Evolutionary conservation across 495 filamentous ascomycete species (phyloP).

Genomic region (Pyronema omphalodes): DNA sequence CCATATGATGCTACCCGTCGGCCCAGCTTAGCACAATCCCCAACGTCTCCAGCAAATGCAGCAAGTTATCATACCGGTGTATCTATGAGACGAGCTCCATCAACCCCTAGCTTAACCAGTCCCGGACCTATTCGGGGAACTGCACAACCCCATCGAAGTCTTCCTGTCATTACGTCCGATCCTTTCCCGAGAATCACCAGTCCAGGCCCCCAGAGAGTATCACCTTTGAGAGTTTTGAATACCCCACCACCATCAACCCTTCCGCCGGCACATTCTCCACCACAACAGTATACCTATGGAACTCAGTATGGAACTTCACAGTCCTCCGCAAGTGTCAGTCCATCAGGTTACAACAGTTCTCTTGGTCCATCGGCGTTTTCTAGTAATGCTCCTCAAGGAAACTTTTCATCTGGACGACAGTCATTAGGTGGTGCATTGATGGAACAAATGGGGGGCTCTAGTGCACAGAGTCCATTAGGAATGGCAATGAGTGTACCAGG

Average conservation of each 20-base stretch:
- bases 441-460: neutral
- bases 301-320: constrained; percentile 11
- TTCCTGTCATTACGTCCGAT: constrained; percentile 14
- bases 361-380: constrained; percentile 18
- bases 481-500: neutral
- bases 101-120: neutral
- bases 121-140: neutral
- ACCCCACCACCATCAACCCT: constrained; percentile 17
- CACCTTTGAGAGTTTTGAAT: neutral
- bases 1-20: constrained; percentile 15
- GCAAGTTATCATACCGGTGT: constrained; percentile 11
- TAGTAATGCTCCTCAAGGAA: constrained; percentile 9
- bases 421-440: neutral
- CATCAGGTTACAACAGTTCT: neutral
- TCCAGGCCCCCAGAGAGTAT: neutral
- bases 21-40: neutral
- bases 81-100: neutral
- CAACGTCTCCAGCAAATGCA: constrained; percentile 14
- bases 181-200: constrained; percentile 12
- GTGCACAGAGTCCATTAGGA: neutral
- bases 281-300: neutral
- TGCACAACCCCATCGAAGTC: neutral
- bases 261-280: constrained; percentile 6
- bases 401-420: neutral
- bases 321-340: constrained; percentile 20